These are phyloP conservation scores for Rosa multiflora DNA, from an alignment of 306 rosid species.

Conservation along the genomic window DNA sequence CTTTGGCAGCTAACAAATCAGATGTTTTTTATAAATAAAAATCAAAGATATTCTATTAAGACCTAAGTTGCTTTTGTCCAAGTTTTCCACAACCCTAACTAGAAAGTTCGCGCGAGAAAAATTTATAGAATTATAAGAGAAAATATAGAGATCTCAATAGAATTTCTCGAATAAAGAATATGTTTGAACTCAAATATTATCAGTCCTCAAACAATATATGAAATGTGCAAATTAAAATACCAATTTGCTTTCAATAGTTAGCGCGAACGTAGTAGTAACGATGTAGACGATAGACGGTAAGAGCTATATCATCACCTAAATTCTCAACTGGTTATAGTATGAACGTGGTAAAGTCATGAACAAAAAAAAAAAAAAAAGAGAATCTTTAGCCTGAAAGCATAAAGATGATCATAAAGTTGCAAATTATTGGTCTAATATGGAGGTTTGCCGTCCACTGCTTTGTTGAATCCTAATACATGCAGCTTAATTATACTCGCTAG, in stretches of 20 bases:
- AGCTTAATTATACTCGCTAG: neutral
- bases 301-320: neutral
- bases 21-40: too few relatives aligned
- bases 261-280: neutral
- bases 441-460: neutral
- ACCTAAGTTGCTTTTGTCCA: too few relatives aligned
- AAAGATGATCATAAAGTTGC: neutral
- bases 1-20: too few relatives aligned
- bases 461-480: neutral
- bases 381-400: neutral
- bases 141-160: neutral
- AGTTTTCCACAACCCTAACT: neutral
- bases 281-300: neutral
- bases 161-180: neutral
- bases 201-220: too few relatives aligned
- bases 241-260: neutral
- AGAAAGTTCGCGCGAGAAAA: too few relatives aligned
- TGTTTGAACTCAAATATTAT: too few relatives aligned
- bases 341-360: neutral
- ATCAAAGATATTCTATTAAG: too few relatives aligned
- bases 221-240: neutral
- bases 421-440: constrained; percentile 2
- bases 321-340: neutral
- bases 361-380: neutral
- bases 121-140: too few relatives aligned